A percentile compares a stretch with the other conserved stretches of the same genome.
These are phyloP conservation scores for Setaria viridis DNA, from an alignment of 202 grass and related monocot species.

Conservation along the genomic window DNA sequence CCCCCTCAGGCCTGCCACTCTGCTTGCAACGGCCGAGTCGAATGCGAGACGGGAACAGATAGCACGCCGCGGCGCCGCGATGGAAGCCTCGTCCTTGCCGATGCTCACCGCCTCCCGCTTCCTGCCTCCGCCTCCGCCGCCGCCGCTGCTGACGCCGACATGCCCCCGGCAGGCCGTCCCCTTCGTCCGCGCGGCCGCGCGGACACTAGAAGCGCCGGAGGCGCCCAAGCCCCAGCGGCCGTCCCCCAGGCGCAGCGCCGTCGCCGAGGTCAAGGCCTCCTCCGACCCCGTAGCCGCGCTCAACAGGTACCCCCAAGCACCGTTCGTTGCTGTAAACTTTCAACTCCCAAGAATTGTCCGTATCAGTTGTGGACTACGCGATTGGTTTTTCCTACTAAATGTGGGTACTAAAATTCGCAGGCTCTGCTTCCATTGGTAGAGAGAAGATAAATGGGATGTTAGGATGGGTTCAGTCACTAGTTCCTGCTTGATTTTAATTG, in stretches of 20 bases:
- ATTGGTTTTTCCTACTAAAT: neutral
- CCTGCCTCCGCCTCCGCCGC: constrained; percentile 14
- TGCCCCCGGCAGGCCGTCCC: constrained; percentile 2
- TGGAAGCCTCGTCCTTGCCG: constrained; percentile 58
- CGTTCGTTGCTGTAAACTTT: neutral
- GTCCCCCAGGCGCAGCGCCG: constrained; percentile 63
- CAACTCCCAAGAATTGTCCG: neutral
- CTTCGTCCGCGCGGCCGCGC: constrained; percentile 19
- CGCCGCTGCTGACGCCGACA: neutral
- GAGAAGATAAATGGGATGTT: neutral
- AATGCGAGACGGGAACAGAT: constrained; percentile 18
- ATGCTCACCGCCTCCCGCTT: constrained; percentile 49
- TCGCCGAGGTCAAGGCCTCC: constrained; percentile 65
- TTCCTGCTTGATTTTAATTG: constrained; percentile 29
- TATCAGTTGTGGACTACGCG: constrained; percentile 18
- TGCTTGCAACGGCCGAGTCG: neutral
- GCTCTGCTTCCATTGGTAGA: neutral
- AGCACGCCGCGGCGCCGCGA: constrained; percentile 20
- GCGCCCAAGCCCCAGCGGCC: constrained; percentile 43
- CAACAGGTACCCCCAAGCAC: constrained; percentile 49
- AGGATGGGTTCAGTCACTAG: neutral
- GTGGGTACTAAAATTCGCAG: neutral
- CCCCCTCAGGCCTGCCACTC: neutral
- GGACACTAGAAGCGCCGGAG: constrained; percentile 44
- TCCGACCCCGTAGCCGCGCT: constrained; percentile 61